Evolutionary conservation across 2,329 filamentous ascomycete species (phyloP).

Genomic region (Nemania sp.): DNA sequence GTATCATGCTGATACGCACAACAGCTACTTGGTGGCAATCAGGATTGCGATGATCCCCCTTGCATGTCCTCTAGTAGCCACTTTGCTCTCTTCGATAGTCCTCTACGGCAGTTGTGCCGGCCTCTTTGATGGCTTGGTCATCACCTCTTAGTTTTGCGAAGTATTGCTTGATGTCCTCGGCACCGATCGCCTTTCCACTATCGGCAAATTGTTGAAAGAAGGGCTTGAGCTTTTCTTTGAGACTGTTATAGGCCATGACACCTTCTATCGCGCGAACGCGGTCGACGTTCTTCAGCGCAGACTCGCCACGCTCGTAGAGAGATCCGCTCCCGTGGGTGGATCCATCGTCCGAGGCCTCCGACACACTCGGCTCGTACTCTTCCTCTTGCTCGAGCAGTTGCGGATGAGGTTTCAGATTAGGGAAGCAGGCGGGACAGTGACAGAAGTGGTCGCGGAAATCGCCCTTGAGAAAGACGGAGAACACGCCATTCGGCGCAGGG

Average conservation of each 20-base stretch:
- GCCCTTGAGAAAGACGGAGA: constrained; percentile 82
- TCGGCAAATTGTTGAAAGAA: constrained; percentile 95
- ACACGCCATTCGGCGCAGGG: constrained; percentile 56
- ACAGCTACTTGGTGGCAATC: not conserved
- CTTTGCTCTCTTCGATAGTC: constrained; percentile 56
- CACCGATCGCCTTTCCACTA: constrained; percentile 82
- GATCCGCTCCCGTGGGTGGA: constrained; percentile 75
- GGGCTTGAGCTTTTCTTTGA: constrained; percentile 93
- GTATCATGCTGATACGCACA: not conserved
- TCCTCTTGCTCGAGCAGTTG: constrained; percentile 95
- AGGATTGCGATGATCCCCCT: not conserved
- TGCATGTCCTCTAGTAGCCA: constrained; percentile 49
- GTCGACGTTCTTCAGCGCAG: constrained; percentile 87
- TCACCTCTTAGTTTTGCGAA: constrained; percentile 95
- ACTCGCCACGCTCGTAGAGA: constrained; percentile 88
- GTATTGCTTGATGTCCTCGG: constrained; percentile 94
- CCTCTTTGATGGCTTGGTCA: constrained; percentile 71
- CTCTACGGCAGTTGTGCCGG: constrained; percentile 56
- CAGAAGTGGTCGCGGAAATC: constrained; percentile 83
- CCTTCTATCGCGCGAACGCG: constrained; percentile 93
- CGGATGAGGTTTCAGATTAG: constrained; percentile 68
- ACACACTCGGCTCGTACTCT: constrained; percentile 88
- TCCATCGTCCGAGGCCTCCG: constrained; percentile 60
- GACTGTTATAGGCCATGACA: constrained; percentile 96
- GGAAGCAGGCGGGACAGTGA: constrained; percentile 81